A percentile compares a stretch with the other conserved stretches of the same genome.
Conservation (phyloP, 257 asterid genomes). For the Solanum bulbocastanum region DNA sequence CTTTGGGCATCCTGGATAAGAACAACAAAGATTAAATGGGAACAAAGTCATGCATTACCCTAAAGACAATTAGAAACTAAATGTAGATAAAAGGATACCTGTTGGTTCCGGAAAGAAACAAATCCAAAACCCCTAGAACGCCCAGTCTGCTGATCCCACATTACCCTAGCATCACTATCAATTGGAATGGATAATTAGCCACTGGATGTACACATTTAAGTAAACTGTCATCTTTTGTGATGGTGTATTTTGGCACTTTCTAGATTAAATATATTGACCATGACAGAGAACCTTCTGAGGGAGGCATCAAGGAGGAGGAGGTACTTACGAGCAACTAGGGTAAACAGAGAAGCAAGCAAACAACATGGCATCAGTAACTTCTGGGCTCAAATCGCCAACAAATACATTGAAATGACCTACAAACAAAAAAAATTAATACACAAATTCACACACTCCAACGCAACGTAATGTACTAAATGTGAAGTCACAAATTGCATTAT, state of each 20-base stretch:
- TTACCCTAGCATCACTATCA: conserved; percentile 80
- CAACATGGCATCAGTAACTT: conserved; percentile 93
- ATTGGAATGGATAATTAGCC: neutral
- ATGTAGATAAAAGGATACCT: conserved; percentile 29
- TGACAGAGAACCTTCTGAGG: neutral
- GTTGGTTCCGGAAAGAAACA: conserved; percentile 90
- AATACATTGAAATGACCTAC: conserved; percentile 82
- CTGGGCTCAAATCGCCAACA: conserved; percentile 97
- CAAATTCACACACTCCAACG: neutral
- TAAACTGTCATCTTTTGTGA: neutral
- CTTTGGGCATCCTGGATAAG: conserved; percentile 82
- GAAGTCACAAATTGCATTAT: neutral
- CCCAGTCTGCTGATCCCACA: conserved; percentile 98
- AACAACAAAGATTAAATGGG: neutral
- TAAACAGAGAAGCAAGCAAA: conserved; percentile 79
- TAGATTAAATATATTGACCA: neutral
- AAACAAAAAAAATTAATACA: neutral
- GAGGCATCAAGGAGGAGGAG: neutral
- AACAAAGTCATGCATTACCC: neutral
- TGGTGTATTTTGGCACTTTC: neutral
- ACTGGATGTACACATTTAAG: neutral
- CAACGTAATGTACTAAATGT: neutral
- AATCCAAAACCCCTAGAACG: conserved; percentile 97
- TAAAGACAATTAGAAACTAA: neutral
- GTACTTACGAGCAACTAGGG: conserved; percentile 80